These are phyloP conservation scores for Rosa multiflora DNA, from an alignment of 306 rosid species.

Conservation along the genomic window DNA sequence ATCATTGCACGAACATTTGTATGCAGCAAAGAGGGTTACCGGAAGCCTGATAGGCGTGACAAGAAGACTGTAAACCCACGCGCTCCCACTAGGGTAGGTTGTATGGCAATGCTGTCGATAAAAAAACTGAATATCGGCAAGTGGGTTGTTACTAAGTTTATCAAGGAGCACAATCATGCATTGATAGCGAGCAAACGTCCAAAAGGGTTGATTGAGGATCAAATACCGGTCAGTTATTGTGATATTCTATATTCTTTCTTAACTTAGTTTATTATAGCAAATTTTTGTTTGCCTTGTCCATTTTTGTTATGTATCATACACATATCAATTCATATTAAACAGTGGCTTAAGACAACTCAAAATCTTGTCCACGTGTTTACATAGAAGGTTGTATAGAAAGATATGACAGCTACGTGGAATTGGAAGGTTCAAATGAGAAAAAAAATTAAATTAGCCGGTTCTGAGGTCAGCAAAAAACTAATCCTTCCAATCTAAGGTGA, in stretches of 20 bases:
- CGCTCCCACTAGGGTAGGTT: constrained; percentile 36
- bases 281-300: background rate
- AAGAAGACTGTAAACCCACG: constrained; percentile 29
- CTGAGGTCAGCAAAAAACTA: background rate
- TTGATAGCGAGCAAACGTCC: constrained; percentile 18
- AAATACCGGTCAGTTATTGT: constrained; percentile 25
- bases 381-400: background rate
- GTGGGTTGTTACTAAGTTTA: constrained; percentile 35
- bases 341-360: background rate
- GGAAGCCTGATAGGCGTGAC: constrained; percentile 30
- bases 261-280: constrained; percentile 2
- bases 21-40: constrained; percentile 48
- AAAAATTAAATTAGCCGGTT: background rate
- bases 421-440: background rate
- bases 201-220: constrained; percentile 14
- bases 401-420: background rate
- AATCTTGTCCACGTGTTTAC: background rate
- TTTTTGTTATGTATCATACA: background rate
- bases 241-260: background rate
- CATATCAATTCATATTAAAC: background rate
- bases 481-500: background rate
- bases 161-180: constrained; percentile 40
- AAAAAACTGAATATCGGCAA: constrained; percentile 29
- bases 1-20: constrained; percentile 32
- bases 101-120: constrained; percentile 36